Evolutionary conservation across 169 alveolate genomes (phyloP).

Genomic region (Babesia divergens): DNA sequence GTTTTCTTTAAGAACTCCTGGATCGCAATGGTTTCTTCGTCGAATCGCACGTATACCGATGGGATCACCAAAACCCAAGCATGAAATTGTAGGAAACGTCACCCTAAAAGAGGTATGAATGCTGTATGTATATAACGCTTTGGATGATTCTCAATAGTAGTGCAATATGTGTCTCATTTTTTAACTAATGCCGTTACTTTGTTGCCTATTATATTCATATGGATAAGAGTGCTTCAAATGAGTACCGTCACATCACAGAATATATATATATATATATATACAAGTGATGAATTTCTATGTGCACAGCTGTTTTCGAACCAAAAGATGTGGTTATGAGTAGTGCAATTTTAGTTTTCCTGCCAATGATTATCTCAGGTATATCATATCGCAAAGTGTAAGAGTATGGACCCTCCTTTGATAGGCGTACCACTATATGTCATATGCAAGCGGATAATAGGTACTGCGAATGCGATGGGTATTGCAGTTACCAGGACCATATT

Average conservation of each 20-base stretch:
- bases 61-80: slow-evolving; percentile 82
- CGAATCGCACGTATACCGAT: slow-evolving; percentile 84
- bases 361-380: slow-evolving; percentile 66
- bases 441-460: slow-evolving; percentile 67
- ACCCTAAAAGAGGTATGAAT: slow-evolving; percentile 80
- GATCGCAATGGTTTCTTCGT: slow-evolving; percentile 84
- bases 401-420: slow-evolving; percentile 82
- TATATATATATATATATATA: too few species aligned
- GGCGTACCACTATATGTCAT: slow-evolving; percentile 73
- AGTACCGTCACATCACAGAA: background rate
- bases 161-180: background rate
- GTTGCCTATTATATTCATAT: too few species aligned
- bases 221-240: background rate
- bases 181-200: too few species aligned
- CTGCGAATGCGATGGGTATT: slow-evolving; percentile 78
- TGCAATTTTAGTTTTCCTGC: background rate
- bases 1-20: slow-evolving; percentile 83
- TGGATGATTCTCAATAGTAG: background rate
- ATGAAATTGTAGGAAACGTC: slow-evolving; percentile 81
- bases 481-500: slow-evolving; percentile 71
- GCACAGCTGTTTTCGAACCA: background rate
- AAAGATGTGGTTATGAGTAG: background rate
- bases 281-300: too few species aligned
- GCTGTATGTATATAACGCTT: background rate
- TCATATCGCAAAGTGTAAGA: slow-evolving; percentile 82